These are phyloP conservation scores for Fusarium sp. DNA, from an alignment of 2,329 filamentous ascomycete species.

Conservation along the genomic window DNA sequence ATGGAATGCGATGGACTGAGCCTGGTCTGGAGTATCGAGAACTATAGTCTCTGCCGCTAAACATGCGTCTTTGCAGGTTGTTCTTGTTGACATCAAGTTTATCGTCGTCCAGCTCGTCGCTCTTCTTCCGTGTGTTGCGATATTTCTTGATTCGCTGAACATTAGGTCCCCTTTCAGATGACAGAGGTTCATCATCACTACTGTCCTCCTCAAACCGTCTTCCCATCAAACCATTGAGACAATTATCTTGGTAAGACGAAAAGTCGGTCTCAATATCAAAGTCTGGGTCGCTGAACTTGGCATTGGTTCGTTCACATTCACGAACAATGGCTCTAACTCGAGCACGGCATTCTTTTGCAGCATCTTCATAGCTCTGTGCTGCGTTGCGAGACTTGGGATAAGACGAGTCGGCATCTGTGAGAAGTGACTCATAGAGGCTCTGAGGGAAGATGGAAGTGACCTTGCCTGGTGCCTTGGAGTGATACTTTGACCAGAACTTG, in stretches of 20 bases:
- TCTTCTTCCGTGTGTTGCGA: conserved; percentile 19
- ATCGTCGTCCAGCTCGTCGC: conserved; percentile 20
- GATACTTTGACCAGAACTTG: conserved; percentile 55
- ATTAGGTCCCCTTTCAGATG: background rate
- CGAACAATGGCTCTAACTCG: conserved; percentile 51
- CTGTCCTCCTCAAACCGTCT: conserved; percentile 24
- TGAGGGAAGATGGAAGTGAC: conserved; percentile 57
- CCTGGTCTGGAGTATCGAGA: conserved; percentile 40
- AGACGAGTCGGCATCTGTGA: conserved; percentile 33
- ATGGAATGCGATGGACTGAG: conserved; percentile 55
- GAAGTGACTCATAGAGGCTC: conserved; percentile 49
- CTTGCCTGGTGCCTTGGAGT: conserved; percentile 53
- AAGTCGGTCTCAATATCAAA: conserved; percentile 55
- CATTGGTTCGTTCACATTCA: conserved; percentile 56
- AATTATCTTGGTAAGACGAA: conserved; percentile 48
- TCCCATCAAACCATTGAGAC: conserved; percentile 47
- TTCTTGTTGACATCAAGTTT: conserved; percentile 22
- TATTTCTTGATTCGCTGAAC: conserved; percentile 21
- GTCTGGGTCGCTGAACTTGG: conserved; percentile 56
- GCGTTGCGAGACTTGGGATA: conserved; percentile 49
- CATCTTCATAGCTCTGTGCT: conserved; percentile 53
- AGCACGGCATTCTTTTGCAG: conserved; percentile 52
- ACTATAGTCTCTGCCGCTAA: background rate
- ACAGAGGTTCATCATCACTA: conserved; percentile 12
- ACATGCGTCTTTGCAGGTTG: conserved; percentile 19